A percentile compares a stretch with the other conserved stretches of the same genome.
phyloP scores from a whole-genome alignment of 1,284 basidiomycete species.

The Trichosporon ovoides region DNA sequence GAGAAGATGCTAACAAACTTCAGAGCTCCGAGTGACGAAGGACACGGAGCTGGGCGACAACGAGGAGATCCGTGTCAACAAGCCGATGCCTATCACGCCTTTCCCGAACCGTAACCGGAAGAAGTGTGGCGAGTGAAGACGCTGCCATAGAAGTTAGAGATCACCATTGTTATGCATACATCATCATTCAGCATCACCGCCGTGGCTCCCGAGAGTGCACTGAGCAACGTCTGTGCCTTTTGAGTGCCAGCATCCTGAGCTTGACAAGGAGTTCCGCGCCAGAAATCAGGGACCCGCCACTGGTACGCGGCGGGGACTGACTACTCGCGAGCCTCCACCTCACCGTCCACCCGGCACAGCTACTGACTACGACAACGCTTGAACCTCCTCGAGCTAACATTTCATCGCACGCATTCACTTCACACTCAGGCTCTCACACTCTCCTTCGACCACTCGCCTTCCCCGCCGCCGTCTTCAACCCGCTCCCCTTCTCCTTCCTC shows the following conservation, averaged over 20 bases:
- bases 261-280: no score
- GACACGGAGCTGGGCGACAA: slow-evolving; percentile 49
- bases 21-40: slow-evolving; percentile 43
- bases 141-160: background rate
- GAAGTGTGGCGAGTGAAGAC: slow-evolving; percentile 19
- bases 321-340: no score
- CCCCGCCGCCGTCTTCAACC: background rate
- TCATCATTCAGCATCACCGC: background rate
- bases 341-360: no score
- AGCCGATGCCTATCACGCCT: slow-evolving; percentile 39
- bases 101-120: slow-evolving; percentile 41
- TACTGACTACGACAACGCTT: no score
- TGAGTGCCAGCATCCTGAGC: no score
- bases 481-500: background rate
- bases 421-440: background rate
- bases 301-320: no score
- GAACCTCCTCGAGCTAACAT: no score
- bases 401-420: background rate
- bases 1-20: slow-evolving; percentile 4
- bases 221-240: no score
- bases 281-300: no score
- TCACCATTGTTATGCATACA: background rate
- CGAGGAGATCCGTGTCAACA: slow-evolving; percentile 31
- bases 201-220: no score
- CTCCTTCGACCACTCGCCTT: background rate